Base-by-base conservation (phyloP, 768 basidiomycete species). In the Lentinula sp. region DNA sequence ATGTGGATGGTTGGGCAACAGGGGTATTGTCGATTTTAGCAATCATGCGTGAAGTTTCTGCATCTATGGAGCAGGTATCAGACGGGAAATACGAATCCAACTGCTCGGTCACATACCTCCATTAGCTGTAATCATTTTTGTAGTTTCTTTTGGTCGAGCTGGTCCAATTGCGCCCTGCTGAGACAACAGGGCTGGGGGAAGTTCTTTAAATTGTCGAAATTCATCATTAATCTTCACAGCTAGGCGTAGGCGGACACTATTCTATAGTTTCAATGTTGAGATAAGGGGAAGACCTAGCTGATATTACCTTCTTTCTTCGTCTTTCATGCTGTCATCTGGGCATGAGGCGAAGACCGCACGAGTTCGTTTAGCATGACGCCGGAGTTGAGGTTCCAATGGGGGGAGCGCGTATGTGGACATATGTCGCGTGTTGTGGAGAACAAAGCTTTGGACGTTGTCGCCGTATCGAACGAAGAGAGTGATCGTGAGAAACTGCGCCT, bases 171-270 rank as follows among this genome's bases (percentile, higher is more conserved):
- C 80, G 0, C 86, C 87, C 69, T 94, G 92, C 63, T 97, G 94
- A 0, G 88, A 78, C 35, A 92, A 75, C 37, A 98, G 76, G 1
- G 90, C 85, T 3, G 91, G 73, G 0, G 96, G 96, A 2, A 98
- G 84, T 33, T 88, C 84, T 70, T 90, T 92, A 70, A 81, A 91
- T 70, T 97, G 86, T 51, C 83, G 81, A 72, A 95, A 99, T 76
- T 98, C 96, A 69, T 93, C 86, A 37, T 86, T 81, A 35, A 98
- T 88, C 78, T 97, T 97, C 52, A 91, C 85, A 2, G 93, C 80
- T 39, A 97, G 72, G 39, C 87, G 84, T 51, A 93, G 71, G 42
- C 88, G 82, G n/a, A 86, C 77, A 67, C 92, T 91, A 46, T 52
- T 42, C 41, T 33, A 56, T 39, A 36, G 63, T 53, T 41, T 51